Evolutionary conservation across 306 rosid genomes (phyloP), one percentile per base, ranked within the genome.

Genomic region (Casuarina cunninghamiana): DNA sequence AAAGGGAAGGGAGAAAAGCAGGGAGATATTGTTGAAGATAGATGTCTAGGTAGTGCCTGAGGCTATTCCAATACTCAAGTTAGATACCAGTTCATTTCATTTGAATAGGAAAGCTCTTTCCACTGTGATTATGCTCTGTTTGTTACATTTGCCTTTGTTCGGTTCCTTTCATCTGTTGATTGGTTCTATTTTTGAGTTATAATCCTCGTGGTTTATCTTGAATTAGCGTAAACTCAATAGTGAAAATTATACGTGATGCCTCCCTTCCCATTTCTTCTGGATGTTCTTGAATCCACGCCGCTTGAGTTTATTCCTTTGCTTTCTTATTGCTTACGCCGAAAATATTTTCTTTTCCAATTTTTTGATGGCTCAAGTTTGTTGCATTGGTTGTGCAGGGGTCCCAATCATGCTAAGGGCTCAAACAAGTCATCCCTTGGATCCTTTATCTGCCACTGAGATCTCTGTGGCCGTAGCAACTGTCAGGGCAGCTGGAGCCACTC

Each of bases 401-500:
- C 78, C 87, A 71, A 35, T 86, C 45, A 86, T 89, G 95, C 75
- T 87, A 68, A 88, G 93, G 93, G 87, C 90, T 42, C 98, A 91
- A 77, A 62, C 97, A 76, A 91, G 91, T 77, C 98, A 93, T 83
- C 98, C 97, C 17, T 80, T 91, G 89, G 98, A 93, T 53, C 98
- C 98, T 72, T 76, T 93, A 81, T 82, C 96, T 63, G 91, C 96
- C 32, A 95, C 97, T 7, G 97, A 93, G 80, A 93, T 93, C 58
- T 82, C 97, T 51, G 98, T 91, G 74, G 96, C 96, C 16, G 97
- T 91, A 82, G 96, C 93, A 37, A 90, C 97, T 16, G 97, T 93
- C 79, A 84, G 98, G 82, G 97, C 97, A 50, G 98, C 98, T 77
- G 97, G 97, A 79, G 89, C 93, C 35, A 93, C 98, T 38, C 97